phyloP scores from a whole-genome alignment of 495 filamentous ascomycete genomes.

The Aspergillus incahuasiensis region DNA sequence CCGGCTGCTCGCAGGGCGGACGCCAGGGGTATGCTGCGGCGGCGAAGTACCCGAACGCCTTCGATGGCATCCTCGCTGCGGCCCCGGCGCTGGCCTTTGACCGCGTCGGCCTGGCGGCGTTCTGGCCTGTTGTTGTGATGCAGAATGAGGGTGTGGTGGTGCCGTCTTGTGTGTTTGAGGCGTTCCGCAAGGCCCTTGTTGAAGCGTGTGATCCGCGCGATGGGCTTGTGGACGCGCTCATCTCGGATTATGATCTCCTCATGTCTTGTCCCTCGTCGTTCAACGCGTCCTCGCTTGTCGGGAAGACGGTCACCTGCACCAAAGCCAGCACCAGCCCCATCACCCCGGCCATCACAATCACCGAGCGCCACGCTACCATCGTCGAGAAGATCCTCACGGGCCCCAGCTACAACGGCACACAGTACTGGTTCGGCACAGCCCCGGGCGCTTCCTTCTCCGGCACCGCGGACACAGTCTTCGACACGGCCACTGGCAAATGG shows the following conservation, averaged over 20 bases:
- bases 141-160: neutral
- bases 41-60: slow-evolving; percentile 35
- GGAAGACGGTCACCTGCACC: neutral
- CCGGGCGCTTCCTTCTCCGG: slow-evolving; percentile 5
- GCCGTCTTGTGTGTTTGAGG: slow-evolving; percentile 1
- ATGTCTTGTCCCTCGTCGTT: neutral
- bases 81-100: slow-evolving; percentile 27
- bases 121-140: slow-evolving; percentile 9
- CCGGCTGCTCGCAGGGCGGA: slow-evolving; percentile 46
- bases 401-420: neutral
- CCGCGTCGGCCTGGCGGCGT: neutral
- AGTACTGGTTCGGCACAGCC: slow-evolving; percentile 5
- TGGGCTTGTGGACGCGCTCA: neutral
- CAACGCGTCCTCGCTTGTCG: neutral
- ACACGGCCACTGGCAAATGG: neutral
- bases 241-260: neutral
- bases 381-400: slow-evolving; percentile 6
- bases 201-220: slow-evolving; percentile 5
- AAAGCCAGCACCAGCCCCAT: neutral
- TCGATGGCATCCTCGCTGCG: slow-evolving; percentile 57
- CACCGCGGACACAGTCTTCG: neutral
- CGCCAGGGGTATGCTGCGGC: slow-evolving; percentile 36
- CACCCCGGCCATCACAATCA: neutral
- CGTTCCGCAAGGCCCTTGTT: neutral
- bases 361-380: neutral